Evolutionary conservation across 2,329 filamentous ascomycete species (phyloP).

Genomic region (Nakataea oryzae): DNA sequence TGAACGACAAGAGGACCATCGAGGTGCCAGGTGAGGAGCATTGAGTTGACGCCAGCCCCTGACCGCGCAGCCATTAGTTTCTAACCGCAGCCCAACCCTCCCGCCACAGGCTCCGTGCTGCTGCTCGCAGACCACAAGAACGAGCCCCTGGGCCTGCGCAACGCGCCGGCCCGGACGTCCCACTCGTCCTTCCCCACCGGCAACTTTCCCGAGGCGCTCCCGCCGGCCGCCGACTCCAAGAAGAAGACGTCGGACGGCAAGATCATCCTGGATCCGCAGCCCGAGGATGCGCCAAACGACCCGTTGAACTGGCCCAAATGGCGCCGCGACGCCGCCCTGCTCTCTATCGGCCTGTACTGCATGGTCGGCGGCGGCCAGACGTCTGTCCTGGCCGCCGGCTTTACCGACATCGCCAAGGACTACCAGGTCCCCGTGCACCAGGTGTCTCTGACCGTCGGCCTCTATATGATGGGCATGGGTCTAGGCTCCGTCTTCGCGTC

Average conservation of each 20-base stretch:
- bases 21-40: constrained; percentile 70
- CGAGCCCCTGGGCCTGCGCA: constrained; percentile 47
- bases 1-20: constrained; percentile 71
- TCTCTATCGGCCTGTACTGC: constrained; percentile 84
- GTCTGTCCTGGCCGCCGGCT: constrained; percentile 80
- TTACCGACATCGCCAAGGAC: constrained; percentile 62
- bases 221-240: constrained; percentile 11
- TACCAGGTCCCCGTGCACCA: constrained; percentile 51
- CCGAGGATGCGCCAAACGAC: constrained; percentile 82
- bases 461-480: constrained; percentile 92
- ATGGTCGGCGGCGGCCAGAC: constrained; percentile 92
- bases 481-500: constrained; percentile 75
- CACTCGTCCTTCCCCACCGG: constrained; percentile 43
- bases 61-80: constrained; percentile 33
- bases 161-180: constrained; percentile 45
- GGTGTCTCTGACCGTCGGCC: constrained; percentile 79
- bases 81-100: constrained; percentile 6
- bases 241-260: constrained; percentile 74
- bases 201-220: constrained; percentile 16
- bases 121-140: constrained; percentile 45
- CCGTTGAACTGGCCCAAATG: constrained; percentile 84
- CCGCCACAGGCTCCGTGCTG: constrained; percentile 44
- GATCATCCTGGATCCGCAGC: constrained; percentile 85
- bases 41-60: background rate
- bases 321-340: constrained; percentile 67